These are phyloP conservation scores for Vaccinium darrowii DNA, from an alignment of 148 eudicot species.

Conservation along the genomic window DNA sequence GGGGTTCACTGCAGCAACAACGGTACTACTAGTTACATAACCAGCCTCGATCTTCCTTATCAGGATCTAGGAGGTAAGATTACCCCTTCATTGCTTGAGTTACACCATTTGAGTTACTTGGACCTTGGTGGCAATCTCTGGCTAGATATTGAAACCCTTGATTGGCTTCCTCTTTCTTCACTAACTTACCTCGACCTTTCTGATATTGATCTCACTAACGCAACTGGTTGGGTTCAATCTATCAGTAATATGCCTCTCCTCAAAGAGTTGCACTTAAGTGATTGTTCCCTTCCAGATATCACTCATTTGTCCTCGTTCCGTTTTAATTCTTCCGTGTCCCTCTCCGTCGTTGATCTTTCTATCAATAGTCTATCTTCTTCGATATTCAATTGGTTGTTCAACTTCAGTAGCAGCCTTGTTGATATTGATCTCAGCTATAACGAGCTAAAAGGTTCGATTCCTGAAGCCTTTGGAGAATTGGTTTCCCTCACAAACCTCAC, in stretches of 20 bases:
- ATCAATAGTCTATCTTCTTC: constrained; percentile 6
- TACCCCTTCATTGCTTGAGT: background rate
- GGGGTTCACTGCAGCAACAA: background rate
- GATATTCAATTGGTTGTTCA: constrained; percentile 22
- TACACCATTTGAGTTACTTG: background rate
- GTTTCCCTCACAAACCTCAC: background rate
- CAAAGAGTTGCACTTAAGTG: background rate
- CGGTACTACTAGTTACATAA: background rate
- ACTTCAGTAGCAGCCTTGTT: constrained; percentile 14
- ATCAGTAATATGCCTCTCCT: background rate
- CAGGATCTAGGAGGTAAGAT: background rate
- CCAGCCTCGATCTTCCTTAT: background rate
- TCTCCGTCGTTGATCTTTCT: constrained; percentile 7
- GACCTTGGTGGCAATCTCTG: background rate
- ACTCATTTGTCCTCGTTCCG: background rate
- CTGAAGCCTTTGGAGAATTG: constrained; percentile 12
- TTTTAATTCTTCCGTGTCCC: constrained; percentile 12
- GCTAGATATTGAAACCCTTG: background rate
- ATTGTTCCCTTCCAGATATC: background rate
- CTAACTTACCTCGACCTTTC: background rate
- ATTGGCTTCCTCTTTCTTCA: background rate
- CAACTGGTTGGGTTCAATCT: background rate
- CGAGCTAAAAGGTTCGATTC: constrained; percentile 4
- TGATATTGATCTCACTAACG: background rate
- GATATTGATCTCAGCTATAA: constrained; percentile 9